Percentiles rank a stretch among this genome's conserved stretches.
These are phyloP conservation scores for Malus sieversii DNA, from an alignment of 306 rosid species.

Conservation along the genomic window DNA sequence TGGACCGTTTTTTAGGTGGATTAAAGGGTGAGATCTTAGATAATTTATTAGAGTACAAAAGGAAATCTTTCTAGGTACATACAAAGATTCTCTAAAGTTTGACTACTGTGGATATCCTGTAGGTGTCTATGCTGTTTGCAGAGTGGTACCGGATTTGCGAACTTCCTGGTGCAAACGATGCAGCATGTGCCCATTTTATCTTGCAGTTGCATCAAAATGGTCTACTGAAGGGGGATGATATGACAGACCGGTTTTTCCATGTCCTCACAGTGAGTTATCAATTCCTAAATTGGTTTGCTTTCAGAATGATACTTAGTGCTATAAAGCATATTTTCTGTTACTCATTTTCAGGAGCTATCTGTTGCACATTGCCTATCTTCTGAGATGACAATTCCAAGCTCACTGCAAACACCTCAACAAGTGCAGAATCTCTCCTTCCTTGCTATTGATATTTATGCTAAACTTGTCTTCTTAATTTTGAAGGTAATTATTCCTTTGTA, in stretches of 20 bases:
- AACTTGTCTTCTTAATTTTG: constrained; percentile 69
- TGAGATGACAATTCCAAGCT: constrained; percentile 57
- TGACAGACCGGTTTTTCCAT: constrained; percentile 79
- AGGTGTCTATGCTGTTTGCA: constrained; percentile 68
- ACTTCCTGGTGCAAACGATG: constrained; percentile 69
- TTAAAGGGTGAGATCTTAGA: background rate
- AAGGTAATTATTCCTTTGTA: constrained; percentile 42
- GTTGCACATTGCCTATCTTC: constrained; percentile 74
- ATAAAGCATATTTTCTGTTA: background rate
- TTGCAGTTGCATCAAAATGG: constrained; percentile 75
- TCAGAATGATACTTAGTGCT: background rate
- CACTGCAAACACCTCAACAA: constrained; percentile 68
- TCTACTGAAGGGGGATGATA: constrained; percentile 82
- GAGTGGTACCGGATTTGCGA: constrained; percentile 93
- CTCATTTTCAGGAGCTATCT: constrained; percentile 56
- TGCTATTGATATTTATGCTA: constrained; percentile 80
- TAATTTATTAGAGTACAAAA: background rate
- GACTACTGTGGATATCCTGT: constrained; percentile 16
- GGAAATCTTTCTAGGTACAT: background rate
- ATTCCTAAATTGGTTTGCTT: background rate
- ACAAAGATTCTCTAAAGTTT: background rate
- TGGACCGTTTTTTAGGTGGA: background rate
- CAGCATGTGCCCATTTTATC: constrained; percentile 53
- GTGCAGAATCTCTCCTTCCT: constrained; percentile 63
- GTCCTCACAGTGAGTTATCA: constrained; percentile 49